These are phyloP conservation scores for Amanita exitialis DNA, from an alignment of 768 basidiomycete species.

Conservation along the genomic window DNA sequence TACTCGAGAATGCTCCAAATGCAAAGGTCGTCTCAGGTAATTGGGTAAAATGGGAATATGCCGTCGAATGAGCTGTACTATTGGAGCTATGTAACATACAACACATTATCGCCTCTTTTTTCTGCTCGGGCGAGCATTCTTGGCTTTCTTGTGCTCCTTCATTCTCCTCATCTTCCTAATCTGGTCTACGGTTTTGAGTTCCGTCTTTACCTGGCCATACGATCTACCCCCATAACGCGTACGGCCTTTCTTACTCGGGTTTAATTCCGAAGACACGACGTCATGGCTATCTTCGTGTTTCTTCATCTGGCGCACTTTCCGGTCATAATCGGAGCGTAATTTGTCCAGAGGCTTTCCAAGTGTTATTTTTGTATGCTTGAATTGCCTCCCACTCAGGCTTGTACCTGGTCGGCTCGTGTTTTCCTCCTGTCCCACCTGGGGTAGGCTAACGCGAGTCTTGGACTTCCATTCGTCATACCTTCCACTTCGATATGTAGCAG, in stretches of 20 bases:
- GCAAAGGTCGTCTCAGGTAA: constrained; percentile 45
- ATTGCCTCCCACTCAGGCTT: constrained; percentile 47
- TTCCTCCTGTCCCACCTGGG: constrained; percentile 79
- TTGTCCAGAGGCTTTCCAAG: constrained; percentile 75
- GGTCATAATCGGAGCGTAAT: constrained; percentile 60
- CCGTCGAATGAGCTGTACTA: constrained; percentile 20
- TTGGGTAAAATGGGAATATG: constrained; percentile 79
- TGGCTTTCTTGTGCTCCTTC: constrained; percentile 56
- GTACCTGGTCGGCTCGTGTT: constrained; percentile 23
- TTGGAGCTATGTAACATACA: neutral
- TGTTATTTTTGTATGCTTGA: constrained; percentile 58
- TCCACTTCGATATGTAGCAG: constrained; percentile 87
- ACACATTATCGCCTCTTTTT: constrained; percentile 33
- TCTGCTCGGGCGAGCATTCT: constrained; percentile 68
- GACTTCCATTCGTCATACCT: constrained; percentile 94
- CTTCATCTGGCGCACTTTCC: constrained; percentile 53
- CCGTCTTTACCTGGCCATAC: constrained; percentile 57
- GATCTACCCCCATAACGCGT: constrained; percentile 52
- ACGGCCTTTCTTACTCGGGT: constrained; percentile 15
- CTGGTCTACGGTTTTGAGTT: constrained; percentile 81
- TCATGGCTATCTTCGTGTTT: constrained; percentile 36
- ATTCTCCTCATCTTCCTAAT: constrained; percentile 69
- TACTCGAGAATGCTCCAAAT: constrained; percentile 45
- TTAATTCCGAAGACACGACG: constrained; percentile 13
- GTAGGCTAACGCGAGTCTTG: constrained; percentile 63